These are phyloP conservation scores for Colletotrichum karsti DNA, from an alignment of 2,329 filamentous ascomycete species.

Conservation along the genomic window DNA sequence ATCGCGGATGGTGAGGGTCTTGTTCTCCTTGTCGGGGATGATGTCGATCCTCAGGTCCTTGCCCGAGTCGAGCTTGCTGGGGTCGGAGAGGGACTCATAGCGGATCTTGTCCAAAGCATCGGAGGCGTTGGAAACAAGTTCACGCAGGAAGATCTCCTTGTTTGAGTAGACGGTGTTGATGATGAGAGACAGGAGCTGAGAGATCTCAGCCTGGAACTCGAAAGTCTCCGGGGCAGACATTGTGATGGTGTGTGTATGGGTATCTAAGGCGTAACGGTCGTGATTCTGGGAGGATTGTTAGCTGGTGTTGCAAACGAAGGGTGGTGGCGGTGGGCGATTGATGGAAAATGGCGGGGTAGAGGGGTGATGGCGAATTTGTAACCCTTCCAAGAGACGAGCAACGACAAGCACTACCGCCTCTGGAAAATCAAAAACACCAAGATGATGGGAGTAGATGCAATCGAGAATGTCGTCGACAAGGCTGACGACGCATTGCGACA, in stretches of 20 bases:
- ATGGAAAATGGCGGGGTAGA: constrained; percentile 1
- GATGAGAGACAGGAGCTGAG: constrained; percentile 99
- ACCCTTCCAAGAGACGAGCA: neutral
- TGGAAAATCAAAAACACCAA: neutral
- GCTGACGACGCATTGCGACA: neutral
- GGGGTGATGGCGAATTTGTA: neutral
- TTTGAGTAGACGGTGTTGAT: constrained; percentile 99
- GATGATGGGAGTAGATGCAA: constrained; percentile 13
- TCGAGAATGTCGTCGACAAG: neutral
- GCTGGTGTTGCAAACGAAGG: neutral
- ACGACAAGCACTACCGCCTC: neutral
- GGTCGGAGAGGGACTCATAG: constrained; percentile 97
- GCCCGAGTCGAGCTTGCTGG: constrained; percentile 94
- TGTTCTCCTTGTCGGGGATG: constrained; percentile 95
- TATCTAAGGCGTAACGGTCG: constrained; percentile 27
- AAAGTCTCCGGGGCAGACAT: constrained; percentile 89
- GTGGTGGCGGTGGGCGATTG: constrained; percentile 28
- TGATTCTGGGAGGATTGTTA: constrained; percentile 26
- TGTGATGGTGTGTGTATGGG: constrained; percentile 47
- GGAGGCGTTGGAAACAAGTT: constrained; percentile 97
- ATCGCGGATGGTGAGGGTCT: constrained; percentile 97
- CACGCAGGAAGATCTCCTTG: constrained; percentile 99
- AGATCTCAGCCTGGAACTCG: constrained; percentile 99
- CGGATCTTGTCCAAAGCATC: constrained; percentile 99
- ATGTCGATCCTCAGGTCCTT: constrained; percentile 99